These are phyloP conservation scores for Stephanodiscus minutulus DNA, from an alignment of 108 stramenopile genomes.

Conservation along the genomic window DNA sequence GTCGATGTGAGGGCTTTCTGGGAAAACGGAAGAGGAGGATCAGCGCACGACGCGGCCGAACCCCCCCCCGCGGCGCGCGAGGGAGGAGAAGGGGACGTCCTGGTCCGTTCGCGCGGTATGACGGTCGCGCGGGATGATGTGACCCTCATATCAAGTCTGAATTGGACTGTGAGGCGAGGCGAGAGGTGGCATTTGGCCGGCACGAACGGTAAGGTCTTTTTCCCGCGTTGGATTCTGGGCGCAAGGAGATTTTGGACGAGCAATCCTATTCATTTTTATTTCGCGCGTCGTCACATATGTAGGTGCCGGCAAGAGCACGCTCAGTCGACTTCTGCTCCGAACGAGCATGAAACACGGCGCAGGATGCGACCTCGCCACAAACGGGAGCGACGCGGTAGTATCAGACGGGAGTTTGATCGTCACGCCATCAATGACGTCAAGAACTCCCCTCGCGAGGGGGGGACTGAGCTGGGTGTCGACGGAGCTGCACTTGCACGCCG, in stretches of 20 bases:
- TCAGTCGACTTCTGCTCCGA: constrained; percentile 62
- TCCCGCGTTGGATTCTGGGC: not conserved
- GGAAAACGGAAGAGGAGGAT: constrained; percentile 16
- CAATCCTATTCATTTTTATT: constrained; percentile 3
- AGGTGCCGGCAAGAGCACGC: constrained; percentile 63
- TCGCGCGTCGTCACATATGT: not conserved
- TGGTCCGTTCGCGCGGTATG: constrained; percentile 22
- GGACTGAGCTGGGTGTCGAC: constrained; percentile 78
- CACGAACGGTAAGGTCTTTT: constrained; percentile 54
- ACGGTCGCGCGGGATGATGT: constrained; percentile 38
- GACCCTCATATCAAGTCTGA: constrained; percentile 53
- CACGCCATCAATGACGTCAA: constrained; percentile 13
- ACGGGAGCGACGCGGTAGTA: constrained; percentile 15
- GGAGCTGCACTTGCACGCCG: constrained; percentile 68
- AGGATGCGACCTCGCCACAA: not conserved
- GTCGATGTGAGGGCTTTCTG: constrained; percentile 30
- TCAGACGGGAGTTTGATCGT: constrained; percentile 24
- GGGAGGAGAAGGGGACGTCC: not conserved
- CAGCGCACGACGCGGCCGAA: not conserved
- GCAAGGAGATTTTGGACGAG: constrained; percentile 46
- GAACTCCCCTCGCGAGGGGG: constrained; percentile 9
- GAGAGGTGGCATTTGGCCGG: constrained; percentile 79
- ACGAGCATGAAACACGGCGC: constrained; percentile 18
- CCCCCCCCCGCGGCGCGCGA: not conserved
- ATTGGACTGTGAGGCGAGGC: constrained; percentile 64